These are phyloP conservation scores for Tetragonia tetragonoides DNA, from an alignment of 148 eudicot species.

Conservation along the genomic window DNA sequence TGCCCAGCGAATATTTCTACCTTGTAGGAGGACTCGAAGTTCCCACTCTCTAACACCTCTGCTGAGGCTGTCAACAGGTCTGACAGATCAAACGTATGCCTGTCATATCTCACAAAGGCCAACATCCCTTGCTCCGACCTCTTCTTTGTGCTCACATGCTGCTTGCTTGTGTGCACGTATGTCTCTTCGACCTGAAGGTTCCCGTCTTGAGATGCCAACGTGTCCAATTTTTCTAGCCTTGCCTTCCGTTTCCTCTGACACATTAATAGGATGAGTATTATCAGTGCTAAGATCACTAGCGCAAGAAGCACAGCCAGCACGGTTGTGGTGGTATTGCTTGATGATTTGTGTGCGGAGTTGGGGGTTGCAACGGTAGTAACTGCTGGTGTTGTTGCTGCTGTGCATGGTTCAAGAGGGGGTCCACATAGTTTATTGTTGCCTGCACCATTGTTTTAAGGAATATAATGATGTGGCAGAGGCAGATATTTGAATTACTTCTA, in stretches of 20 bases:
- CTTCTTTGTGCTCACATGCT: constrained; percentile 21
- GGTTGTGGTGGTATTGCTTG: constrained; percentile 26
- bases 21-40: constrained; percentile 77
- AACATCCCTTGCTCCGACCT: constrained; percentile 41
- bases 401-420: constrained; percentile 50
- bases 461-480: background rate
- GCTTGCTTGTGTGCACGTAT: constrained; percentile 13
- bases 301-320: constrained; percentile 27
- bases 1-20: constrained; percentile 57
- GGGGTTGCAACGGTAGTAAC: background rate
- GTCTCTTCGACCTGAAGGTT: constrained; percentile 12
- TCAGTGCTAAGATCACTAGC: constrained; percentile 25
- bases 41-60: constrained; percentile 82
- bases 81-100: constrained; percentile 58
- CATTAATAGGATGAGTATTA: constrained; percentile 29
- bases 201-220: constrained; percentile 18
- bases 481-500: background rate
- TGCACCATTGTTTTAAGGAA: constrained; percentile 19
- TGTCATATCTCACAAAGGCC: constrained; percentile 62
- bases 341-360: constrained; percentile 14
- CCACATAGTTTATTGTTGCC: constrained; percentile 82
- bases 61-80: constrained; percentile 85
- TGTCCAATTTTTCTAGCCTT: constrained; percentile 11
- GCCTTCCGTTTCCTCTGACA: constrained; percentile 23
- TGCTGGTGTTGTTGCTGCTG: background rate